Evolutionary conservation across 2,329 filamentous ascomycete species (phyloP).

Genomic region (Aureobasidium uvarum): DNA sequence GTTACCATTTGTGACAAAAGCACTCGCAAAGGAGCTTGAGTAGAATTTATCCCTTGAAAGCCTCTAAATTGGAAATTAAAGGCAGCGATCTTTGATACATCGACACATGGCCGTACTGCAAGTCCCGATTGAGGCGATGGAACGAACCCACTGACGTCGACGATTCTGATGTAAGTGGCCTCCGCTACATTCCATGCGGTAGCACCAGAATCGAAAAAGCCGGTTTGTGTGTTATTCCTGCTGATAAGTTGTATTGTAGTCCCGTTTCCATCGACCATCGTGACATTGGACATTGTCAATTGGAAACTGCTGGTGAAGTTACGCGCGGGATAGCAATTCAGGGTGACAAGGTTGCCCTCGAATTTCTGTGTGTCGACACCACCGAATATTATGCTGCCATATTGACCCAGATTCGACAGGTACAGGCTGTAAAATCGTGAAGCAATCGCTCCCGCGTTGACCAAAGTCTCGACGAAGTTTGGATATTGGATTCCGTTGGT

Average conservation of each 20-base stretch:
- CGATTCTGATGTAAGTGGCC: neutral
- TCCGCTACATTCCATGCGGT: neutral
- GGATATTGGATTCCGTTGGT: constrained; percentile 31
- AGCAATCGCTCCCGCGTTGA: constrained; percentile 35
- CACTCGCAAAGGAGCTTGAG: neutral
- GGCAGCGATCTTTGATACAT: constrained; percentile 15
- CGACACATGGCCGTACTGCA: neutral
- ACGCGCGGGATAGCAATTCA: constrained; percentile 32
- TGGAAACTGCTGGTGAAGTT: neutral
- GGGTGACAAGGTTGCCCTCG: constrained; percentile 34
- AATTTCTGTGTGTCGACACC: constrained; percentile 38
- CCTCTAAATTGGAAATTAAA: neutral
- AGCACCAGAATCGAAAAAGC: neutral
- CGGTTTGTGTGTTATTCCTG: neutral
- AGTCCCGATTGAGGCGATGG: neutral
- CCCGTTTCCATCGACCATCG: neutral
- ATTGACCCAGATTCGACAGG: constrained; percentile 33
- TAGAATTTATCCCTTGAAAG: neutral
- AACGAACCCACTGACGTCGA: neutral
- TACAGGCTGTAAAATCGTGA: constrained; percentile 38
- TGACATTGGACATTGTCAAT: neutral
- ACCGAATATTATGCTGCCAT: constrained; percentile 39
- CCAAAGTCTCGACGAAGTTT: constrained; percentile 38
- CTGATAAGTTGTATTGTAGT: neutral
- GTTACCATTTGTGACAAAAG: neutral